phyloP scores from a whole-genome alignment of 805 yeast genomes.

The Candida krabiensis region DNA sequence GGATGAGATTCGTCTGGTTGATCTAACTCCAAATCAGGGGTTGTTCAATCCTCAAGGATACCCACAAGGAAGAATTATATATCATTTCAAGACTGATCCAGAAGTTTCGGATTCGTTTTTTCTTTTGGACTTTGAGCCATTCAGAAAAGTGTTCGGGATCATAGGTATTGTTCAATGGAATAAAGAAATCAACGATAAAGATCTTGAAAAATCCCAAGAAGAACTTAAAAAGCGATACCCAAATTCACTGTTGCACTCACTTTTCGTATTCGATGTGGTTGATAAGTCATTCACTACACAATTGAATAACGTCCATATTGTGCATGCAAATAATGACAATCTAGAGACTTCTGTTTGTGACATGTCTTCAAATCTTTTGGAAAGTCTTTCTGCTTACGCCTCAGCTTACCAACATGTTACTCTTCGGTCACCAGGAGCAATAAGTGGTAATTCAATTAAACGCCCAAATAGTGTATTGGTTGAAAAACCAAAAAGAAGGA shows the following conservation, averaged over 20 bases:
- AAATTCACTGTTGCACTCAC: slow-evolving; percentile 52
- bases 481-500: slow-evolving; percentile 27
- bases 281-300: slow-evolving; percentile 26
- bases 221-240: slow-evolving; percentile 49
- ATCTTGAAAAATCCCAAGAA: slow-evolving; percentile 30
- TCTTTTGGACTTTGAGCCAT: slow-evolving; percentile 88
- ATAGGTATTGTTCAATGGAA: slow-evolving; percentile 42
- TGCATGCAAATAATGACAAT: slow-evolving; percentile 23
- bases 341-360: slow-evolving; percentile 73
- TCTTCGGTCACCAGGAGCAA: slow-evolving; percentile 74
- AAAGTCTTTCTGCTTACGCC: slow-evolving; percentile 64
- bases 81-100: slow-evolving; percentile 54
- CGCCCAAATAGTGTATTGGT: slow-evolving; percentile 9
- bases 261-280: slow-evolving; percentile 56
- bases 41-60: slow-evolving; percentile 81
- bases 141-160: slow-evolving; percentile 70
- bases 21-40: slow-evolving; percentile 65
- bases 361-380: slow-evolving; percentile 61
- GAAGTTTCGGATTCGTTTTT: slow-evolving; percentile 49
- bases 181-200: slow-evolving; percentile 23
- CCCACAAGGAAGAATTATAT: slow-evolving; percentile 74
- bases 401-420: slow-evolving; percentile 77
- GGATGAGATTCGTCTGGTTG: slow-evolving; percentile 69
- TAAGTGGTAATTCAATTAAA: slow-evolving; percentile 10
- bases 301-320: slow-evolving; percentile 14